phyloP scores from a whole-genome alignment of 176 grass and related monocot species.

The Oryza glumipatula region DNA sequence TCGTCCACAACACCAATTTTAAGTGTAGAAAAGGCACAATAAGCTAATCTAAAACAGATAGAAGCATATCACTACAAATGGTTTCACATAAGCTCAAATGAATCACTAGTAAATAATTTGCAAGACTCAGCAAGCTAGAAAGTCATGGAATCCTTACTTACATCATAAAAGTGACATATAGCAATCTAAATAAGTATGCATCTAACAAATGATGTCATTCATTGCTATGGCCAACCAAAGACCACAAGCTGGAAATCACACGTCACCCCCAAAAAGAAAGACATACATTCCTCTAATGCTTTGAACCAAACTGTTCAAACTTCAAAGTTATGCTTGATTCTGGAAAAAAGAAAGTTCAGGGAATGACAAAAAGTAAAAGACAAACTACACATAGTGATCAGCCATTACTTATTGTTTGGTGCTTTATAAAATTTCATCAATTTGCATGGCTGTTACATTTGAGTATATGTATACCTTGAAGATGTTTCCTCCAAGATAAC shows the following conservation, averaged over 20 bases:
- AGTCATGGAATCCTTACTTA: conserved; percentile 1
- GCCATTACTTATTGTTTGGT: background rate
- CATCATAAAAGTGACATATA: background rate
- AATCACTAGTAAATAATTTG: background rate
- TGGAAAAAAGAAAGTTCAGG: conserved; percentile 11
- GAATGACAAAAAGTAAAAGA: conserved; percentile 8
- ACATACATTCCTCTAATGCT: background rate
- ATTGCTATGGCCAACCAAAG: conserved; percentile 5
- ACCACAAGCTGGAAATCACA: background rate
- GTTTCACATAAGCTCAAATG: background rate
- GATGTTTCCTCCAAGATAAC: conserved; percentile 82
- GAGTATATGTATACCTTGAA: conserved; percentile 49
- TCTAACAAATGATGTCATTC: background rate
- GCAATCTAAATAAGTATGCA: conserved; percentile 14
- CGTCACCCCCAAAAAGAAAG: background rate
- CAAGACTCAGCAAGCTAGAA: background rate
- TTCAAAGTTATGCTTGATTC: background rate
- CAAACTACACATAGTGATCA: conserved; percentile 17
- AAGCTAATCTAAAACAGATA: background rate
- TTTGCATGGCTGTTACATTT: background rate
- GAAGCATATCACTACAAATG: conserved; percentile 10
- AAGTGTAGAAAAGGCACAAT: background rate
- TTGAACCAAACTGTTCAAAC: background rate
- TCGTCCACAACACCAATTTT: background rate
- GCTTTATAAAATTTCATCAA: conserved; percentile 26